Evolutionary conservation across 2,329 filamentous ascomycete species (phyloP).

Genomic region (Ophiostoma angusticollis): DNA sequence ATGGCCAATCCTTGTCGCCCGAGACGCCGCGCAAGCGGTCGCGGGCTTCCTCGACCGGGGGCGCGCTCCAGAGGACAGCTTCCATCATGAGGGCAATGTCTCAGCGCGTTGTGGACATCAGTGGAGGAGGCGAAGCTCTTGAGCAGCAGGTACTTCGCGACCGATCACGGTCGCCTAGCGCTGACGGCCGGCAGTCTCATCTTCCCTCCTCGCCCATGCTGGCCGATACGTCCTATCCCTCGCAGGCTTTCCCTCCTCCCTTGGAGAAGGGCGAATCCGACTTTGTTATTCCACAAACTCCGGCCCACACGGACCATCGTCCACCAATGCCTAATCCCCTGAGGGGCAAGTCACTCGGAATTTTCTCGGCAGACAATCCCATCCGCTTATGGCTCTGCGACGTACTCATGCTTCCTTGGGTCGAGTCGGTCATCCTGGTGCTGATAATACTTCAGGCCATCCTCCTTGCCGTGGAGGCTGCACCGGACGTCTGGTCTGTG

Average conservation of each 20-base stretch:
- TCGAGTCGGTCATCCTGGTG: constrained; percentile 74
- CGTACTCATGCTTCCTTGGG: constrained; percentile 71
- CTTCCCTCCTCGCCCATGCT: constrained; percentile 31
- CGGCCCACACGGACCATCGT: constrained; percentile 19
- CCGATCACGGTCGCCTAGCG: constrained; percentile 44
- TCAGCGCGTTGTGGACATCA: constrained; percentile 93
- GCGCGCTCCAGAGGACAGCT: constrained; percentile 54
- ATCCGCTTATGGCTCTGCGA: constrained; percentile 67
- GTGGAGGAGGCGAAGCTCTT: constrained; percentile 75
- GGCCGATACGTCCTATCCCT: constrained; percentile 38
- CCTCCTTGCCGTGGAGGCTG: constrained; percentile 74
- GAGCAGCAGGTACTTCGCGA: constrained; percentile 55
- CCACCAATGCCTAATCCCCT: constrained; percentile 56
- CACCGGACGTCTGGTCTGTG: constrained; percentile 52
- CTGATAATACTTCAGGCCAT: constrained; percentile 82
- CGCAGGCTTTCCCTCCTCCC: constrained; percentile 31
- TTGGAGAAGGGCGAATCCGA: constrained; percentile 32
- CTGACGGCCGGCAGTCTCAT: constrained; percentile 35
- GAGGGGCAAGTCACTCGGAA: constrained; percentile 70
- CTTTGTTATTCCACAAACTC: constrained; percentile 19
- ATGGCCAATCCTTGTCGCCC: constrained; percentile 43
- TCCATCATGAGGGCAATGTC: constrained; percentile 80
- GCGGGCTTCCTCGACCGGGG: constrained; percentile 48
- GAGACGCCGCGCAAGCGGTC: constrained; percentile 39
- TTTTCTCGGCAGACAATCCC: constrained; percentile 68